These are phyloP conservation scores for Brasilioporus rufonigricans DNA, from an alignment of 768 basidiomycete genomes.

Conservation along the genomic window DNA sequence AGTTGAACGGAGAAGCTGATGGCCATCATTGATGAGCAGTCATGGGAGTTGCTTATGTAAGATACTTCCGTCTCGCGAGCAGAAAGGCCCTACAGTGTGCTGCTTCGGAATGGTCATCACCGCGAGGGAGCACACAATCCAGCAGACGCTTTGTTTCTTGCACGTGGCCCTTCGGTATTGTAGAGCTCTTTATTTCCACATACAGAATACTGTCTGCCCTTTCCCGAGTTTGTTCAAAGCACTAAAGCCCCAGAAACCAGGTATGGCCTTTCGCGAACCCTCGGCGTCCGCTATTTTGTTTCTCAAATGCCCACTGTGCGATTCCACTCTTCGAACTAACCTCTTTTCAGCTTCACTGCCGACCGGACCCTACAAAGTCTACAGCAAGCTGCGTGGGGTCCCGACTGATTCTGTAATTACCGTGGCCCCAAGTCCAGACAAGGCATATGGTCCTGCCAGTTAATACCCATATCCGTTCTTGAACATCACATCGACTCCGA, in stretches of 20 bases:
- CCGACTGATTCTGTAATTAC: too few relatives aligned
- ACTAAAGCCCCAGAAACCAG: background rate
- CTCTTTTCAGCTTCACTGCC: background rate
- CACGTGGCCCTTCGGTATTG: background rate
- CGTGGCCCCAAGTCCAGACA: background rate
- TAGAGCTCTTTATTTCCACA: too few relatives aligned
- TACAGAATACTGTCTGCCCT: background rate
- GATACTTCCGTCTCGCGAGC: background rate
- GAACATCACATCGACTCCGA: background rate
- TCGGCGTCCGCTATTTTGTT: background rate
- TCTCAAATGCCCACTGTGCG: background rate
- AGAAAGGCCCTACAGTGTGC: too few relatives aligned
- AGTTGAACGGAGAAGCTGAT: background rate
- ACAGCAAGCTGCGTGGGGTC: conserved; percentile 12
- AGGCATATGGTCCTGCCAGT: background rate
- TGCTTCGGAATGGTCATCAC: background rate
- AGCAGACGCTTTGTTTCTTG: background rate
- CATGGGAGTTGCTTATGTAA: conserved; percentile 17
- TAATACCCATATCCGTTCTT: background rate
- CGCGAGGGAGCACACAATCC: background rate
- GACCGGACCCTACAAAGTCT: background rate
- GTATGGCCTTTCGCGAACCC: background rate
- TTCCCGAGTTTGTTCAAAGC: background rate
- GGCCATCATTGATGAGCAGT: background rate
- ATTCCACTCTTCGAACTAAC: background rate